These are phyloP conservation scores for Leccinum imitatum DNA, from an alignment of 768 basidiomycete genomes.

Conservation along the genomic window DNA sequence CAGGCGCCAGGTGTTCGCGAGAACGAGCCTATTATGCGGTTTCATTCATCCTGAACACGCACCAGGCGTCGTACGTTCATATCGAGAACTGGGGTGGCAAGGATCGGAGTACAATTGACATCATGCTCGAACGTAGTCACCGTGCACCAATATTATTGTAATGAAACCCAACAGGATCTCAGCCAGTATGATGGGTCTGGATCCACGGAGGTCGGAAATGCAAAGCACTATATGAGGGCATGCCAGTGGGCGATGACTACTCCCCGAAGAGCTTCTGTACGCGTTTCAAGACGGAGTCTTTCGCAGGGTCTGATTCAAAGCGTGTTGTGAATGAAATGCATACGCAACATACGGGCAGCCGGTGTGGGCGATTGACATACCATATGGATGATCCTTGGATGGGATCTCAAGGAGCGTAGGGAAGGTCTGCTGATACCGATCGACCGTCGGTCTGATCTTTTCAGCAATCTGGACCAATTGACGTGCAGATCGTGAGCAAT, in stretches of 20 bases:
- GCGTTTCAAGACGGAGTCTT: constrained; percentile 93
- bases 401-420: constrained; percentile 97
- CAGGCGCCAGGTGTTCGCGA: constrained; percentile 64
- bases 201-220: constrained; percentile 9
- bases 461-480: constrained; percentile 75
- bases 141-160: constrained; percentile 21
- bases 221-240: constrained; percentile 7
- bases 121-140: constrained; percentile 15
- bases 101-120: constrained; percentile 11
- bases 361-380: constrained; percentile 43
- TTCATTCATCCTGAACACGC: constrained; percentile 43
- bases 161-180: constrained; percentile 27
- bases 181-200: constrained; percentile 7
- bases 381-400: constrained; percentile 97
- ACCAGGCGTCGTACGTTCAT: constrained; percentile 9
- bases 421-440: constrained; percentile 94
- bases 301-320: constrained; percentile 66
- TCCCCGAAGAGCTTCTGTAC: constrained; percentile 97
- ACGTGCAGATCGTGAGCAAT: constrained; percentile 11
- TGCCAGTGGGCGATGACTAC: constrained; percentile 37
- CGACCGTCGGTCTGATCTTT: constrained; percentile 92
- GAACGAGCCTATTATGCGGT: constrained; percentile 69
- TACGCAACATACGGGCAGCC: constrained; percentile 3
- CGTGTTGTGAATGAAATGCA: constrained; percentile 21
- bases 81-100: constrained; percentile 12